A percentile compares a stretch with the other conserved stretches of the same genome.
These are phyloP conservation scores for Pugionium dolabratum DNA, from an alignment of 345 rosid species.

Conservation along the genomic window DNA sequence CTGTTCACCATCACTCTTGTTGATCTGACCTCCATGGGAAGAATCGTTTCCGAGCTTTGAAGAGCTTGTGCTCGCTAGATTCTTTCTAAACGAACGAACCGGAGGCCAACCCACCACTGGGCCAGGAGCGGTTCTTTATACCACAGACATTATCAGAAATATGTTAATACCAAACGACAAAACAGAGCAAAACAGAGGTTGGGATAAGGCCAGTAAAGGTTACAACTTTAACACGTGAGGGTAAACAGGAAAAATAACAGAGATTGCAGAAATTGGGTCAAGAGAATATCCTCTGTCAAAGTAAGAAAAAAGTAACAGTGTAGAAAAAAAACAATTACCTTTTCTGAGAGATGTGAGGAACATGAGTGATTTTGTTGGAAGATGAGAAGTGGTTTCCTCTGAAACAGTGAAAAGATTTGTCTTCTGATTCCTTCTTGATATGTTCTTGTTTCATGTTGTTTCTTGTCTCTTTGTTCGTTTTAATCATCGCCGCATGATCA, in stretches of 20 bases:
- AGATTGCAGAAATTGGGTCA: constrained; percentile 45
- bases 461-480: constrained; percentile 21
- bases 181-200: constrained; percentile 14
- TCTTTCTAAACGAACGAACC: too few relatives aligned
- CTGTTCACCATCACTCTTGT: constrained; percentile 47
- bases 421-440: constrained; percentile 44
- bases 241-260: constrained; percentile 19
- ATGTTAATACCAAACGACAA: constrained; percentile 15
- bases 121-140: constrained; percentile 78
- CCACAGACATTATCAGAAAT: neutral
- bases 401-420: constrained; percentile 46
- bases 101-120: constrained; percentile 30
- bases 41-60: constrained; percentile 60
- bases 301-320: constrained; percentile 42
- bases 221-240: constrained; percentile 17
- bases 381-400: constrained; percentile 46
- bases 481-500: constrained; percentile 48
- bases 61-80: constrained; percentile 41
- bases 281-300: constrained; percentile 51
- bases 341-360: constrained; percentile 49
- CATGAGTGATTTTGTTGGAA: constrained; percentile 34
- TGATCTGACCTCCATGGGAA: constrained; percentile 35
- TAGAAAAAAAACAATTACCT: constrained; percentile 44
- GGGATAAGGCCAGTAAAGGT: constrained; percentile 1
- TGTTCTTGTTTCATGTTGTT: constrained; percentile 15